Conservation (phyloP, 2,329 filamentous ascomycete genomes). For the Xylariales sp. region DNA sequence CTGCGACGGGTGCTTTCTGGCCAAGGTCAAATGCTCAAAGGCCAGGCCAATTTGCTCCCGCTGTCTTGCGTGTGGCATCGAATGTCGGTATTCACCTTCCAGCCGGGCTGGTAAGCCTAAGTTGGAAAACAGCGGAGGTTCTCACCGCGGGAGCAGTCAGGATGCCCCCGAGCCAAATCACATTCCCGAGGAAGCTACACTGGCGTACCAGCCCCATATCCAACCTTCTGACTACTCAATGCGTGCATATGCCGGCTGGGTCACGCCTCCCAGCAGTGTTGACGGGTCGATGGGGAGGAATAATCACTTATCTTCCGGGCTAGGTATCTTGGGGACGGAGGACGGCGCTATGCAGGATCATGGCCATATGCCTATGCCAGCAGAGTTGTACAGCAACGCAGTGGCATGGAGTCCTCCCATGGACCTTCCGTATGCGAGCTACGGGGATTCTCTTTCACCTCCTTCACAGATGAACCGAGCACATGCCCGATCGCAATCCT, state of each 20-base stretch:
- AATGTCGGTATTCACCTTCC: conserved; percentile 49
- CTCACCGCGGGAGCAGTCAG: conserved; percentile 12
- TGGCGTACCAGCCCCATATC: conserved; percentile 17
- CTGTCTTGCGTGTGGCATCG: conserved; percentile 43
- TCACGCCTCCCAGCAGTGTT: conserved; percentile 29
- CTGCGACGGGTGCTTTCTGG: conserved; percentile 51
- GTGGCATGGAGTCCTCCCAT: conserved; percentile 36
- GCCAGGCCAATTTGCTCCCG: conserved; percentile 47
- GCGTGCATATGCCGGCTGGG: conserved; percentile 32
- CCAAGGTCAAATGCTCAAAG: conserved; percentile 54
- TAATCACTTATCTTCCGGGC: conserved; percentile 28
- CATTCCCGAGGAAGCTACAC: conserved; percentile 21
- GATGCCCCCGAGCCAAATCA: conserved; percentile 16
- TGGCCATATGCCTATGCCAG: conserved; percentile 18
- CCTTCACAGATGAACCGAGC: conserved; percentile 19
- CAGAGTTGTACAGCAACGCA: conserved; percentile 29
- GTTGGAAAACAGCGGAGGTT: conserved; percentile 21
- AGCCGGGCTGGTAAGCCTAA: conserved; percentile 46
- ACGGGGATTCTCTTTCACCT: conserved; percentile 25
- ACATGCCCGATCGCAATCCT: conserved; percentile 30
- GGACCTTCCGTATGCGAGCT: conserved; percentile 27
- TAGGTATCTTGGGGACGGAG: conserved; percentile 26
- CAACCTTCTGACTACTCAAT: conserved; percentile 26
- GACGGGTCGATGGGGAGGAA: conserved; percentile 28
- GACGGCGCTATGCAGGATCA: conserved; percentile 17